phyloP scores from a whole-genome alignment of 805 yeast species.

The Candida lessepsii region DNA sequence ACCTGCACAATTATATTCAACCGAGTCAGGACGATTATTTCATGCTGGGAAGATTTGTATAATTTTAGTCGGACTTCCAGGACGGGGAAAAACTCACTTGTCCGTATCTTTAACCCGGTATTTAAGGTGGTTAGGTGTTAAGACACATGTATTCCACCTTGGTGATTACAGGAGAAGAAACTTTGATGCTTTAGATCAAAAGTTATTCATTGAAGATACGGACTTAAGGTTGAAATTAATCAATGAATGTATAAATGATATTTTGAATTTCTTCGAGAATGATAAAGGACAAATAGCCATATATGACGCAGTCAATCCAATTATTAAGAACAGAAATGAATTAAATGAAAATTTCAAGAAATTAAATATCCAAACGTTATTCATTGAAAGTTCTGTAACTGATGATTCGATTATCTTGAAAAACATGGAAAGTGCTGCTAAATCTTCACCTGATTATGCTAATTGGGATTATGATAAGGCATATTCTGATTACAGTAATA shows the following conservation, averaged over 20 bases:
- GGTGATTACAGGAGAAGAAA: conserved; percentile 79
- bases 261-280: conserved; percentile 64
- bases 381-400: conserved; percentile 84
- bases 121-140: conserved; percentile 94
- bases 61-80: conserved; percentile 89
- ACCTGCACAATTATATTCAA: conserved; percentile 91
- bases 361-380: conserved; percentile 70
- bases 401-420: conserved; percentile 64
- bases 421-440: conserved; percentile 77
- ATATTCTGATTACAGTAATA: conserved; percentile 67
- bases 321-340: conserved; percentile 61
- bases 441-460: conserved; percentile 81
- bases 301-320: conserved; percentile 91
- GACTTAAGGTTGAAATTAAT: conserved; percentile 63
- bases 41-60: conserved; percentile 95
- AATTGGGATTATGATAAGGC: conserved; percentile 77
- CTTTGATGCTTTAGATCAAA: conserved; percentile 46
- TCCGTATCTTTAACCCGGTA: conserved; percentile 90
- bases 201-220: conserved; percentile 41
- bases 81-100: conserved; percentile 91
- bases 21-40: conserved; percentile 87
- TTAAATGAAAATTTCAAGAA: conserved; percentile 54
- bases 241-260: conserved; percentile 64
- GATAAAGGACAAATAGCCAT: conserved; percentile 93
- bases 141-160: conserved; percentile 85